These are phyloP conservation scores for Plasmodium chabaudi DNA, from an alignment of 169 alveolate species.

Conservation along the genomic window DNA sequence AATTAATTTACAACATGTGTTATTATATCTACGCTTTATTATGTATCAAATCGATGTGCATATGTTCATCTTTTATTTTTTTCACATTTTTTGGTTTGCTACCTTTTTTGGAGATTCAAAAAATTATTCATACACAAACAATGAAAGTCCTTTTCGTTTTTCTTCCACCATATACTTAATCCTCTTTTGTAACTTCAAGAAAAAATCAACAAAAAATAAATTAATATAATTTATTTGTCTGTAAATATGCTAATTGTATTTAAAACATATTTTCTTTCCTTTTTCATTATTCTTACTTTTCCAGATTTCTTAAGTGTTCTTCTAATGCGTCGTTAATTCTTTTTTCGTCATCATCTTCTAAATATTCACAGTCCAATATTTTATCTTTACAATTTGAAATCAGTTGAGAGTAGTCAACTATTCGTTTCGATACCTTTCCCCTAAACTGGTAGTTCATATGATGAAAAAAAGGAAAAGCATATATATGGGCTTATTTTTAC, in stretches of 20 bases:
- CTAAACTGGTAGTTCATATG: constrained; percentile 30
- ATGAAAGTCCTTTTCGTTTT: constrained; percentile 44
- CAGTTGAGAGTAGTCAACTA: constrained; percentile 41
- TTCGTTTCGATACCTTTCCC: constrained; percentile 56
- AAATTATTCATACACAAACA: constrained; percentile 53
- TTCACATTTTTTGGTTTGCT: background rate
- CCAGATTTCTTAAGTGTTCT: constrained; percentile 33
- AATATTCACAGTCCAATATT: constrained; percentile 9
- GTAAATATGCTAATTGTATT: background rate
- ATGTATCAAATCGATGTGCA: background rate
- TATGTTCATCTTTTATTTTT: background rate
- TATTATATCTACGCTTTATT: constrained; percentile 1
- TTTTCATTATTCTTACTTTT: constrained; percentile 16
- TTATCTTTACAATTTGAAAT: constrained; percentile 29
- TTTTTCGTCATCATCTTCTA: constrained; percentile 22
- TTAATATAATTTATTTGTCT: background rate
- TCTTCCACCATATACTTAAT: constrained; percentile 68
- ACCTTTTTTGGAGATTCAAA: constrained; percentile 41
- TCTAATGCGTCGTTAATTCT: constrained; percentile 18
- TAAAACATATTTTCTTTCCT: background rate
- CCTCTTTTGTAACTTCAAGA: constrained; percentile 23
- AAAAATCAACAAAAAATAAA: background rate
- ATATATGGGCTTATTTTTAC: background rate
- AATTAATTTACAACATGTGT: background rate
- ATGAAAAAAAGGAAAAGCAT: background rate